phyloP scores from a whole-genome alignment of 2,329 filamentous ascomycete species.

The Sordariomycetes sp. region DNA sequence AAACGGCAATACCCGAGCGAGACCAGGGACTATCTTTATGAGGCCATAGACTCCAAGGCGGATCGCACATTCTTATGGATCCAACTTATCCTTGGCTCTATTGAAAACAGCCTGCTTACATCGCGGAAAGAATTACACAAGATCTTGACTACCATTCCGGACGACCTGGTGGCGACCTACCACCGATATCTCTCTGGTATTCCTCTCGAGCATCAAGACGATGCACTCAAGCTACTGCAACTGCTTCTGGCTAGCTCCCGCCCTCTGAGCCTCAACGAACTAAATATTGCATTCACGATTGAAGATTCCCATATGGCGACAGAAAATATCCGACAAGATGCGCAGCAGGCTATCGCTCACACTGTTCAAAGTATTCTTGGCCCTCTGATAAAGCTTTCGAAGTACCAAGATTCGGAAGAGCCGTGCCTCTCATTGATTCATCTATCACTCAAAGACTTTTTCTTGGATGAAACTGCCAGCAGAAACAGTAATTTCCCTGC shows the following conservation, averaged over 20 bases:
- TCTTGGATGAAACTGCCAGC: slow-evolving; percentile 8
- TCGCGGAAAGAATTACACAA: slow-evolving; percentile 14
- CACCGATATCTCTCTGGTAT: slow-evolving; percentile 18
- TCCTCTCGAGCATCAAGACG: slow-evolving; percentile 10
- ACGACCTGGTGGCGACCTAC: slow-evolving; percentile 18
- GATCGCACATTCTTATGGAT: slow-evolving; percentile 28
- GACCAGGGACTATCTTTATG: slow-evolving; percentile 15
- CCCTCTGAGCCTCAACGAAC: slow-evolving; percentile 20
- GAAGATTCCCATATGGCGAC: slow-evolving; percentile 12
- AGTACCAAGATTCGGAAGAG: too few relatives aligned
- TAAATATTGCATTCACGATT: slow-evolving; percentile 21
- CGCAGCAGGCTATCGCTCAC: slow-evolving; percentile 15
- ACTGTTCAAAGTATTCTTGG: slow-evolving; percentile 21
- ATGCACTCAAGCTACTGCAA: slow-evolving; percentile 18
- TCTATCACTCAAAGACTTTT: slow-evolving; percentile 24
- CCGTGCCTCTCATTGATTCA: slow-evolving; percentile 26
- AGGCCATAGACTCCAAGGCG: slow-evolving; percentile 18
- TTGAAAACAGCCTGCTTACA: slow-evolving; percentile 17
- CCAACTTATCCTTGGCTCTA: slow-evolving; percentile 20
- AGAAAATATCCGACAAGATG: slow-evolving; percentile 13
- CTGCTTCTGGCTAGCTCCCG: slow-evolving; percentile 22
- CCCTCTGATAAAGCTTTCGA: slow-evolving; percentile 20
- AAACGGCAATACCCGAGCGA: slow-evolving; percentile 13
- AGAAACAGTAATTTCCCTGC: slow-evolving; percentile 2
- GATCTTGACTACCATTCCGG: slow-evolving; percentile 20